Evolutionary conservation across 352 stramenopile genomes (phyloP).

Genomic region (Globisporangium canariense): DNA sequence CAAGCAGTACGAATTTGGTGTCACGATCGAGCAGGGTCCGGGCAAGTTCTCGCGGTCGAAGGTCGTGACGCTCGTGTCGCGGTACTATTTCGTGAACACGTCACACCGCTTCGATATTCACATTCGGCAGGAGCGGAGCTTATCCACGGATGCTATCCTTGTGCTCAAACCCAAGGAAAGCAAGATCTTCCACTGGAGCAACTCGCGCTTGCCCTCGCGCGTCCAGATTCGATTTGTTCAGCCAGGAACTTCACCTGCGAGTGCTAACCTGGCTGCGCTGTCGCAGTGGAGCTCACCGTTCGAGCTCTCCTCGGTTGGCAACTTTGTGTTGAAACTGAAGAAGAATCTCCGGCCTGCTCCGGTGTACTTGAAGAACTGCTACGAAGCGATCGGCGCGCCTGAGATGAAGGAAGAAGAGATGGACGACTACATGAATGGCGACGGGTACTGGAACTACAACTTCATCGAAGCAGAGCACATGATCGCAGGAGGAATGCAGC

Average conservation of each 20-base stretch:
- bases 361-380: constrained; percentile 36
- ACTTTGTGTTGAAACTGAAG: constrained; percentile 76
- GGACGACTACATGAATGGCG: constrained; percentile 30
- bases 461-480: constrained; percentile 31
- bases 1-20: constrained; percentile 82
- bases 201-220: constrained; percentile 55
- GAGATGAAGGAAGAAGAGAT: constrained; percentile 32
- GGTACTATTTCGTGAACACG: constrained; percentile 82
- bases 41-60: constrained; percentile 73
- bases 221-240: constrained; percentile 75
- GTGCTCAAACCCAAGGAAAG: constrained; percentile 51
- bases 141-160: constrained; percentile 31
- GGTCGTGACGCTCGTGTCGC: constrained; percentile 73
- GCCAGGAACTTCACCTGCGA: constrained; percentile 17
- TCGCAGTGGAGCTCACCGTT: constrained; percentile 81
- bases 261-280: constrained; percentile 14
- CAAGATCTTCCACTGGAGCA: constrained; percentile 79
- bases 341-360: constrained; percentile 46
- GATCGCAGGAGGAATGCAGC: constrained; percentile 37
- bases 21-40: constrained; percentile 82
- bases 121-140: constrained; percentile 58
- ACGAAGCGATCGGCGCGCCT: constrained; percentile 26
- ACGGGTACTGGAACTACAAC: constrained; percentile 30
- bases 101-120: constrained; percentile 62
- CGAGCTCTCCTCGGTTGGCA: constrained; percentile 74